phyloP scores from a whole-genome alignment of 2,329 filamentous ascomycete species.

The Aschersonia sp. region DNA sequence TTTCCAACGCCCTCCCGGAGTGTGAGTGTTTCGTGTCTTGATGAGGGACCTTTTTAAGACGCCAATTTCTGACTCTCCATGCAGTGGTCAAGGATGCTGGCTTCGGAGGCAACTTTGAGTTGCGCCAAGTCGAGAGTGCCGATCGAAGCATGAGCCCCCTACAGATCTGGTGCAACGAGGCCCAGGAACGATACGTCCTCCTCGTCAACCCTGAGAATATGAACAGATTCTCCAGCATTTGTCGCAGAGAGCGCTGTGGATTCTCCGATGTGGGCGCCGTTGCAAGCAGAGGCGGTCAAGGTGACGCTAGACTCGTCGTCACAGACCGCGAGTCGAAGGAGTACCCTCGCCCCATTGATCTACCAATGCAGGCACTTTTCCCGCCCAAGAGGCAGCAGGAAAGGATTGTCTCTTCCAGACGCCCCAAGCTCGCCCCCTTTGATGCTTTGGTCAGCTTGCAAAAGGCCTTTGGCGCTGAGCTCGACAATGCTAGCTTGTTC shows the following conservation, averaged over 20 bases:
- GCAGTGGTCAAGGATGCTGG: conserved; percentile 77
- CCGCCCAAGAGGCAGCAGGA: conserved; percentile 76
- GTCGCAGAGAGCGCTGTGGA: conserved; percentile 72
- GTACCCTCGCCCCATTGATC: conserved; percentile 67
- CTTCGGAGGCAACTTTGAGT: conserved; percentile 79
- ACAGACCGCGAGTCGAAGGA: conserved; percentile 66
- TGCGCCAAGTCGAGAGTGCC: conserved; percentile 84
- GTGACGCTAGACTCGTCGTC: conserved; percentile 60
- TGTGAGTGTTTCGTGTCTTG: conserved; percentile 10
- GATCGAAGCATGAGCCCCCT: conserved; percentile 88
- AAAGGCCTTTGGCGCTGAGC: conserved; percentile 42
- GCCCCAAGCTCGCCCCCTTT: conserved; percentile 54
- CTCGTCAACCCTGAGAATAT: conserved; percentile 70
- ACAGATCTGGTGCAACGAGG: conserved; percentile 96
- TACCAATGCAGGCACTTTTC: conserved; percentile 80
- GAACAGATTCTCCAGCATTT: conserved; percentile 58
- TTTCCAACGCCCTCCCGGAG: conserved; percentile 64
- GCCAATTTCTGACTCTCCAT: not conserved
- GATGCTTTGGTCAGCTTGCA: conserved; percentile 52
- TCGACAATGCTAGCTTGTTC: conserved; percentile 36
- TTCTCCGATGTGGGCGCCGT: conserved; percentile 85
- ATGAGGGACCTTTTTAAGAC: not conserved
- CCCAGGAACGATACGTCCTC: conserved; percentile 91
- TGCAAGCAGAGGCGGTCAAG: conserved; percentile 41
- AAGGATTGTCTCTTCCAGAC: conserved; percentile 55